Conservation (phyloP, 2,329 filamentous ascomycete species). For the Exophiala sp. region DNA sequence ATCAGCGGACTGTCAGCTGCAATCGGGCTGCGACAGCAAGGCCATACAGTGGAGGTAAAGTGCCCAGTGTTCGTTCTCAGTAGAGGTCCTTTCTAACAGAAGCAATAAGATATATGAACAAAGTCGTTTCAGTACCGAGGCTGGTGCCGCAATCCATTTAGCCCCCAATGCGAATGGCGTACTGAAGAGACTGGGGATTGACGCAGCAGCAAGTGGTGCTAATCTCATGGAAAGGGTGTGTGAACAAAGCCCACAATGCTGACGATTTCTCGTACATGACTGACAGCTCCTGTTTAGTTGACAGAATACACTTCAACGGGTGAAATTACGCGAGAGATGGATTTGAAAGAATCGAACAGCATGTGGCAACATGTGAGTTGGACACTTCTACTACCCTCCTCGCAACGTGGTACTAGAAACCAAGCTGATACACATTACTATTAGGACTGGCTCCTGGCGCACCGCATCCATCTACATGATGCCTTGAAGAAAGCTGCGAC, state of each 20-base stretch:
- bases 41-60: slow-evolving; percentile 1
- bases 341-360: slow-evolving; percentile 37
- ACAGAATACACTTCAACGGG: slow-evolving; percentile 40
- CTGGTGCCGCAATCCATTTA: slow-evolving; percentile 60
- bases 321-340: slow-evolving; percentile 28
- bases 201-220: slow-evolving; percentile 40
- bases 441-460: slow-evolving; percentile 51
- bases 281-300: slow-evolving; percentile 22
- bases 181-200: slow-evolving; percentile 46
- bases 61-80: slow-evolving; percentile 33
- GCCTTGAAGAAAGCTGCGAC: slow-evolving; percentile 49
- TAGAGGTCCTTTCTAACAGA: background rate
- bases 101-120: slow-evolving; percentile 51
- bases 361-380: slow-evolving; percentile 47
- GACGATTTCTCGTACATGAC: slow-evolving; percentile 4
- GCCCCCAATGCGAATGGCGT: slow-evolving; percentile 61
- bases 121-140: slow-evolving; percentile 48
- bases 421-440: slow-evolving; percentile 41
- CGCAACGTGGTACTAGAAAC: background rate
- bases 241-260: background rate
- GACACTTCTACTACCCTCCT: background rate
- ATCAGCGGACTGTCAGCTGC: slow-evolving; percentile 36
- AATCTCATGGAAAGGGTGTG: slow-evolving; percentile 34
- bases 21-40: background rate
- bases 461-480: slow-evolving; percentile 54